These are phyloP conservation scores for Centrapalus pauciflorus DNA, from an alignment of 129 eudicot genomes.

Conservation along the genomic window DNA sequence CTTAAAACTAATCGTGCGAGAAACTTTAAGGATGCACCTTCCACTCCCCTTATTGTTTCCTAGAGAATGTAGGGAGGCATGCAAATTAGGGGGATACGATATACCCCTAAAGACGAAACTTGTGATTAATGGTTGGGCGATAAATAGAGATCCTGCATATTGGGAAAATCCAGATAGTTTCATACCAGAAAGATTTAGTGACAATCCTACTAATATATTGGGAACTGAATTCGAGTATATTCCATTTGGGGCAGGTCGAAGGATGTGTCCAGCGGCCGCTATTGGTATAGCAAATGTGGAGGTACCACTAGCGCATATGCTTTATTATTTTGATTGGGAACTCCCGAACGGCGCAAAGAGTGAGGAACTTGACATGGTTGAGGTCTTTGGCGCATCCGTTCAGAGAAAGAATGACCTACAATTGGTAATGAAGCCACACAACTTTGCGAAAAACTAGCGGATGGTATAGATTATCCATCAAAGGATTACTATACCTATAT, in stretches of 20 bases:
- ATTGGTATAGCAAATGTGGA: constrained; percentile 16
- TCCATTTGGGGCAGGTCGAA: constrained; percentile 13
- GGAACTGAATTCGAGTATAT: constrained; percentile 17
- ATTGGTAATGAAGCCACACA: constrained; percentile 3
- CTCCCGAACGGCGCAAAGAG: not conserved
- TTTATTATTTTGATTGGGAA: constrained; percentile 11
- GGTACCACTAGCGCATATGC: not conserved
- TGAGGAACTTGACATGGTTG: constrained; percentile 14
- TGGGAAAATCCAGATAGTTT: constrained; percentile 20
- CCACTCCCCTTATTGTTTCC: constrained; percentile 30
- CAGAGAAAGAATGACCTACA: not conserved
- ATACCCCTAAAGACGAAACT: constrained; percentile 25
- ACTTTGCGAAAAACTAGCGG: not conserved
- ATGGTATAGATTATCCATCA: no score
- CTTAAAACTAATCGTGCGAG: constrained; percentile 26
- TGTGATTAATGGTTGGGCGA: constrained; percentile 18
- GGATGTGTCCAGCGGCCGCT: constrained; percentile 8
- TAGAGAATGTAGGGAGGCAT: constrained; percentile 8
- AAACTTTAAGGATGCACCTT: constrained; percentile 26
- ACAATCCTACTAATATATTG: not conserved
- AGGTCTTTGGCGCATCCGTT: constrained; percentile 12
- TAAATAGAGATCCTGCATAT: constrained; percentile 14
- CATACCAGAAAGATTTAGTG: constrained; percentile 15
- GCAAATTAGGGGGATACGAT: constrained; percentile 21
- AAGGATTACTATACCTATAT: no score